Conservation (phyloP, 495 filamentous ascomycete species). For the Hyaloscypha bicolor region DNA sequence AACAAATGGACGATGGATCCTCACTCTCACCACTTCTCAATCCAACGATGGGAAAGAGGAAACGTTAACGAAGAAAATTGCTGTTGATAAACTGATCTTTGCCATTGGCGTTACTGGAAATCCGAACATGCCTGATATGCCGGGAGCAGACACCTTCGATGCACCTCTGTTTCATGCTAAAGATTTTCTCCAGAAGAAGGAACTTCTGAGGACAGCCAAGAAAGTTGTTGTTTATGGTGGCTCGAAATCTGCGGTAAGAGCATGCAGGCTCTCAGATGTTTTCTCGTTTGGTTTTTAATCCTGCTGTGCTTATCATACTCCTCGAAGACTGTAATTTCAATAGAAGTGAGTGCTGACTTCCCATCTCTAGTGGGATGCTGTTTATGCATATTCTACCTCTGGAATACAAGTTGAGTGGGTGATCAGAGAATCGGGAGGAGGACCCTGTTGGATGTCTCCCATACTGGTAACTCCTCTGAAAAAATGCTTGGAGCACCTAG, state of each 20-base stretch:
- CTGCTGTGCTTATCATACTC: neutral
- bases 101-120: slow-evolving; percentile 71
- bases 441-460: slow-evolving; percentile 71
- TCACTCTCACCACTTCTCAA: slow-evolving; percentile 28
- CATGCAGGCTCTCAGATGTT: neutral
- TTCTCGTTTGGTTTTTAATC: neutral
- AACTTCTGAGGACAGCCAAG: slow-evolving; percentile 31
- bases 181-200: slow-evolving; percentile 52
- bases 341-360: neutral
- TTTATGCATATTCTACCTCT: slow-evolving; percentile 64
- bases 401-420: slow-evolving; percentile 76
- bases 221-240: slow-evolving; percentile 67
- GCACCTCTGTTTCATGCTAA: slow-evolving; percentile 65
- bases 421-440: slow-evolving; percentile 76
- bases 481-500: slow-evolving; percentile 65
- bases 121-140: slow-evolving; percentile 54
- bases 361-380: slow-evolving; percentile 55
- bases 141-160: slow-evolving; percentile 52
- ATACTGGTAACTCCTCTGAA: slow-evolving; percentile 62
- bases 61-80: slow-evolving; percentile 32
- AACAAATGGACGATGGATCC: slow-evolving; percentile 43
- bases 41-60: neutral
- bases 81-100: slow-evolving; percentile 62
- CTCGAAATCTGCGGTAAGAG: slow-evolving; percentile 66
- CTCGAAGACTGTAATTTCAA: neutral